phyloP scores from a whole-genome alignment of 208 protist species.

The Leishmania tarentolae region DNA sequence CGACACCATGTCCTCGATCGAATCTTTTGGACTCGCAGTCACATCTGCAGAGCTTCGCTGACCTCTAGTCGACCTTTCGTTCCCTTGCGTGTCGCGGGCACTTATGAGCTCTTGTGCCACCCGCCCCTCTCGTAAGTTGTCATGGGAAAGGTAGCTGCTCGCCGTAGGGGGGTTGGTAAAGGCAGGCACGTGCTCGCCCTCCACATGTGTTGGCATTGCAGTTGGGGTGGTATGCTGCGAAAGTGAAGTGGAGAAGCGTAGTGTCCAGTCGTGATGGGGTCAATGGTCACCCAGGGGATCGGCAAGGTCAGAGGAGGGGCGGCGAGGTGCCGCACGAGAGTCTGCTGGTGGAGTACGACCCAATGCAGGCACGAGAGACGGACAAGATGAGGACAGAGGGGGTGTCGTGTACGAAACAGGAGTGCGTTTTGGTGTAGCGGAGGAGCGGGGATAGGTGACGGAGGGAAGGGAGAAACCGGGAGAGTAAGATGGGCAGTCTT shows the following conservation, averaged over 20 bases:
- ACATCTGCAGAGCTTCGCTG: not conserved
- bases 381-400: not conserved
- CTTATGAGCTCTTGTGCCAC: slow-evolving; percentile 7
- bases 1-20: slow-evolving; percentile 34
- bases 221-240: not conserved
- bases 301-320: not conserved
- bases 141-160: not conserved
- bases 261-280: too few species aligned
- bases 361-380: not conserved
- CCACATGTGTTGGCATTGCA: slow-evolving; percentile 2
- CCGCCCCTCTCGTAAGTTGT: not conserved
- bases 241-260: not conserved
- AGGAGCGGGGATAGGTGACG: not conserved
- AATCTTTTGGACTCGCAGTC: not conserved
- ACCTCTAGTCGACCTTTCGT: not conserved
- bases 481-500: not conserved
- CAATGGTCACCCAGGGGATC: not conserved
- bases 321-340: not conserved
- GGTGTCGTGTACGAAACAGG: not conserved
- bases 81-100: not conserved
- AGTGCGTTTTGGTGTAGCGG: not conserved
- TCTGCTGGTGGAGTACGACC: not conserved
- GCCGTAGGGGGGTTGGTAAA: too few species aligned
- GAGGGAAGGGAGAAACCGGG: not conserved
- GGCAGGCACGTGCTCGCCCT: not conserved